A percentile compares a stretch with the other conserved stretches of the same genome.
Conservation (phyloP, 805 yeast genomes). For the Candida dendrica region DNA sequence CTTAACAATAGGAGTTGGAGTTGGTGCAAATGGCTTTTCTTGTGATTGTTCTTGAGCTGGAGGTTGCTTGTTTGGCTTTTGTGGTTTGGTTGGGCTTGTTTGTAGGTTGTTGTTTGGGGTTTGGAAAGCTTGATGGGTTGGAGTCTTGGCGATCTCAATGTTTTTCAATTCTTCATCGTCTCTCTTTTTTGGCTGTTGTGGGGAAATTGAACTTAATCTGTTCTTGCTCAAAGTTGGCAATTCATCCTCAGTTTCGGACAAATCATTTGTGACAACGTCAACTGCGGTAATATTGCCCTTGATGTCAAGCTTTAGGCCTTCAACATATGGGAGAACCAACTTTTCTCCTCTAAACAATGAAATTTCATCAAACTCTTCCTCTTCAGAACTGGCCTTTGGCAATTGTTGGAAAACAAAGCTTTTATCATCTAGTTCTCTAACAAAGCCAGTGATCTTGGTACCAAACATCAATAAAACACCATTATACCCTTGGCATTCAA, state of each 20-base stretch:
- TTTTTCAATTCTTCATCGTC: not conserved
- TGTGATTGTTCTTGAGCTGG: not conserved
- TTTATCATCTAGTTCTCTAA: constrained; percentile 12
- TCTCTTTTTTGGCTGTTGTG: constrained; percentile 3
- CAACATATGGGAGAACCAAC: constrained; percentile 54
- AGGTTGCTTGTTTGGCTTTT: constrained; percentile 8
- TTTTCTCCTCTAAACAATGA: constrained; percentile 56
- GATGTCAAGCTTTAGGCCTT: constrained; percentile 60
- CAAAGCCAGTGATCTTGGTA: constrained; percentile 26
- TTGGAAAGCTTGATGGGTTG: not conserved
- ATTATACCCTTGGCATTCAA: constrained; percentile 77
- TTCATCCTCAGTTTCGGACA: constrained; percentile 33
- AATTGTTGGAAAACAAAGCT: constrained; percentile 18
- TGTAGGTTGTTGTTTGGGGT: not conserved
- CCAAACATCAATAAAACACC: constrained; percentile 71
- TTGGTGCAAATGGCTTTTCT: constrained; percentile 1
- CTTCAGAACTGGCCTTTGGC: constrained; percentile 4
- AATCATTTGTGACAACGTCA: constrained; percentile 39
- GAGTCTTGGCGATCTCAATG: not conserved
- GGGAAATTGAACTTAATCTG: constrained; percentile 12
- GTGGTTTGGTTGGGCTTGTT: constrained; percentile 23
- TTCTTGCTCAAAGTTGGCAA: constrained; percentile 17
- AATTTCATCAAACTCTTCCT: constrained; percentile 28
- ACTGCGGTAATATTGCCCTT: constrained; percentile 55
- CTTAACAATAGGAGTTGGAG: not conserved